Evolutionary conservation across 2,329 filamentous ascomycete species (phyloP), one percentile per base, ranked within the genome.

Genomic region (Monosporascus cannonballus): DNA sequence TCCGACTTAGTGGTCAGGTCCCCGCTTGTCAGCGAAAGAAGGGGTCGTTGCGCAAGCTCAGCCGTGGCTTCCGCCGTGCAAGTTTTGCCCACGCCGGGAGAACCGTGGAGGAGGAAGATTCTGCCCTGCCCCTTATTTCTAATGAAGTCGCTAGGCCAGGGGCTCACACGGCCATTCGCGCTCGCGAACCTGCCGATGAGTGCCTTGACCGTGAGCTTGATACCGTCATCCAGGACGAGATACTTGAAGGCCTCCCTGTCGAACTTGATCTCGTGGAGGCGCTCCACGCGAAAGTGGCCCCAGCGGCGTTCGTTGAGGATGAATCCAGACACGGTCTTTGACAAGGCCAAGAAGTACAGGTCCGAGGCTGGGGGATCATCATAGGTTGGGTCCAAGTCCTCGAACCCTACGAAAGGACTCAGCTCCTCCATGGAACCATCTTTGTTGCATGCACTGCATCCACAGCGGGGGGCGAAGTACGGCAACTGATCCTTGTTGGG

Each of bases 51-150:
- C 41, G 73, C 74, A 22, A 77, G 67, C 64, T 81, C 77, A 6
- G 78, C 76, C 3, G 80, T 71, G 41, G 76, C 77, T 63, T 82
- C 78, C 14, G 77, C 78, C 2, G 78, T 82, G 61, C 77, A 76
- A 0, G 78, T 82, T 67, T 83, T 82, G 52, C 78, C 80, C 1
- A 80, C 76, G n/a, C 77, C 79, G 1, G 78, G 78, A 8, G 72
- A 71, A 17, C 77, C 76, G 55, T 80, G 76, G 1, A 80, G 71
- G 15, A 80, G 67, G 63, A 78, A 76, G 59, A 77, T 76, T 44
- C 73, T 70, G 5, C 75, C 74, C 50, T 76, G 72, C 36, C 76
- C 76, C 62, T 79, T 79, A 62, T 76, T 76, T 64, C 72, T 72
- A 58, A 78, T 68, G 51, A 77, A 75, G 55, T 77, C 75, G 52